Evolutionary conservation across 352 stramenopile genomes (phyloP).

Genomic region (Globisporangium megalacanthum): DNA sequence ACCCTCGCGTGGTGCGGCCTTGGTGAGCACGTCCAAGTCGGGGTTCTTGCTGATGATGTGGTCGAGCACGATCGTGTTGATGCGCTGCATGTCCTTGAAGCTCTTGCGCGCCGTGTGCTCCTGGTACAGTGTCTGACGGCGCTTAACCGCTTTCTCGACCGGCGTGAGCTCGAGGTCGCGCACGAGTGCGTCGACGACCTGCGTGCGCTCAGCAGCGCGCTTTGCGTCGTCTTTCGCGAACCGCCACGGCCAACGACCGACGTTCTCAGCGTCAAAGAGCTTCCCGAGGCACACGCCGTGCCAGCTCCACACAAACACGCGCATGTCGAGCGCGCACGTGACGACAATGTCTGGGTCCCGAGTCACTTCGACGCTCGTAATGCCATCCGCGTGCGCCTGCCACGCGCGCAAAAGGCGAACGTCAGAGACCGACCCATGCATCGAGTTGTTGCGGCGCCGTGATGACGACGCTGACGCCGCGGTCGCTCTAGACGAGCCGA

Average conservation of each 20-base stretch:
- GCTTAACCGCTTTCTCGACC: conserved; percentile 29
- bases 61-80: conserved; percentile 54
- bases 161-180: conserved; percentile 43
- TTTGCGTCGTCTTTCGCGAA: conserved; percentile 55
- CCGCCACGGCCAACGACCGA: conserved; percentile 34
- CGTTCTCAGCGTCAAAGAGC: conserved; percentile 58
- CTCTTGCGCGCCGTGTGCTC: conserved; percentile 47
- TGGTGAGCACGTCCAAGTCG: conserved; percentile 32
- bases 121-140: conserved; percentile 38
- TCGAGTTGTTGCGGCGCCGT: not conserved
- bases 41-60: conserved; percentile 64
- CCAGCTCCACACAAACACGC: conserved; percentile 70
- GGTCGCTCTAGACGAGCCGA: not conserved
- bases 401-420: conserved; percentile 21
- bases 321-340: conserved; percentile 58
- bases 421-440: not conserved
- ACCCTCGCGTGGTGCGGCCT: conserved; percentile 15
- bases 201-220: conserved; percentile 32
- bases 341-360: conserved; percentile 56
- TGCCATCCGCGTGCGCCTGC: conserved; percentile 39
- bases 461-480: not conserved
- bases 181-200: conserved; percentile 33
- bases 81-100: conserved; percentile 33
- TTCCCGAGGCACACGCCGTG: conserved; percentile 50
- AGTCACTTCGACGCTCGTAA: conserved; percentile 55